Evolutionary conservation across 495 filamentous ascomycete species (phyloP).

Genomic region (Friedmanniomyces simplex): DNA sequence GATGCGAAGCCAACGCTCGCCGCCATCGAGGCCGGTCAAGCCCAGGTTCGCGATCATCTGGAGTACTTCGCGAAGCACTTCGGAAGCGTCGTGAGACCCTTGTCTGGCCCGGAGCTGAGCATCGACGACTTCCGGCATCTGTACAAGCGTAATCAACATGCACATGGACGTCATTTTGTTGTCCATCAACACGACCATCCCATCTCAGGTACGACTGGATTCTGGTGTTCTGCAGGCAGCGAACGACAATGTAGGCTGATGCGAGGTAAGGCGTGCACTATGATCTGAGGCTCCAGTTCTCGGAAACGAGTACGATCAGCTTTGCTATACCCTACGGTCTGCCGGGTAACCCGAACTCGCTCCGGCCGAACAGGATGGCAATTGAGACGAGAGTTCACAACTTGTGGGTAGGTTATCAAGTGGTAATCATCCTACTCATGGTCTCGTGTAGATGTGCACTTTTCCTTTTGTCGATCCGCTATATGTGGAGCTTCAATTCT

Average conservation of each 20-base stretch:
- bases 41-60: slow-evolving; percentile 43
- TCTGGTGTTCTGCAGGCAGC: neutral
- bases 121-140: slow-evolving; percentile 41
- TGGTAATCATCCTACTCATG: no score
- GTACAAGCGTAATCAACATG: slow-evolving; percentile 41
- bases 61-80: slow-evolving; percentile 41
- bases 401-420: slow-evolving; percentile 44
- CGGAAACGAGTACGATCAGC: slow-evolving; percentile 48
- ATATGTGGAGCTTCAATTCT: neutral
- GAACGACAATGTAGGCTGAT: neutral
- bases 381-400: slow-evolving; percentile 59
- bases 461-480: no score
- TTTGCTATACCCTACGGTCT: slow-evolving; percentile 60
- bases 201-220: slow-evolving; percentile 39
- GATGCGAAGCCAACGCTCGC: slow-evolving; percentile 26
- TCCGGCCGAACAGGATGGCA: slow-evolving; percentile 48
- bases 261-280: slow-evolving; percentile 26
- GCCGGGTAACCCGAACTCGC: slow-evolving; percentile 52
- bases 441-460: no score
- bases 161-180: slow-evolving; percentile 49
- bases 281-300: slow-evolving; percentile 58
- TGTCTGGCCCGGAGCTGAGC: slow-evolving; percentile 31
- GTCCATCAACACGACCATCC: slow-evolving; percentile 64
- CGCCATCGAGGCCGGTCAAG: slow-evolving; percentile 49
- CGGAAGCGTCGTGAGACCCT: slow-evolving; percentile 21